Evolutionary conservation across 371 early-diverging fungal species (phyloP).

Genomic region (Rhizopus delemar): DNA sequence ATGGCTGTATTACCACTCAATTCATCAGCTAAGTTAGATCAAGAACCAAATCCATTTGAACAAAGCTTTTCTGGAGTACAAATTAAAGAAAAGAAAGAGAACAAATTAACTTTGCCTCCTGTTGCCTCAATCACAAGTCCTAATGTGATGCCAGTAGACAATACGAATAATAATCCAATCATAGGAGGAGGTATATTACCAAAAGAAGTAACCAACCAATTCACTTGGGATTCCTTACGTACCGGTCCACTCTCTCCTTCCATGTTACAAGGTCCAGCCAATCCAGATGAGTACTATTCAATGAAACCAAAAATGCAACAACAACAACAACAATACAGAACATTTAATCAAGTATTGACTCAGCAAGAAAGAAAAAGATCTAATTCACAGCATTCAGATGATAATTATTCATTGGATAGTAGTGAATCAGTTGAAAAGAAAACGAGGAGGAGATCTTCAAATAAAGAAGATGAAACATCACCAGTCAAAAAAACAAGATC

Average conservation of each 20-base stretch:
- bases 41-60: constrained; percentile 88
- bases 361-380: constrained; percentile 17
- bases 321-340: constrained; percentile 7
- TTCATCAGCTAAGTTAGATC: constrained; percentile 64
- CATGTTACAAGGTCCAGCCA: constrained; percentile 72
- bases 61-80: constrained; percentile 69
- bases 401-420: constrained; percentile 21
- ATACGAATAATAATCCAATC: constrained; percentile 36
- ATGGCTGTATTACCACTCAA: constrained; percentile 45
- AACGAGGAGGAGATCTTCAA: neutral
- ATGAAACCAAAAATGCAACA: constrained; percentile 5
- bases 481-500: constrained; percentile 11
- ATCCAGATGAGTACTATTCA: constrained; percentile 37
- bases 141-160: constrained; percentile 19
- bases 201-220: constrained; percentile 50
- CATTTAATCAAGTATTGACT: neutral
- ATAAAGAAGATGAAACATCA: neutral
- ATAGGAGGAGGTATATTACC: constrained; percentile 44
- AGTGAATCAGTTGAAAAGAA: constrained; percentile 55
- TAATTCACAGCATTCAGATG: constrained; percentile 13
- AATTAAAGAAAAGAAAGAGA: constrained; percentile 16
- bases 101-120: constrained; percentile 36
- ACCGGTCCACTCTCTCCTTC: constrained; percentile 77
- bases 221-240: constrained; percentile 69
- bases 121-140: constrained; percentile 50